A percentile compares a stretch with the other conserved stretches of the same genome.
phyloP scores from a whole-genome alignment of 225 moss, liverwort and hornwort genomes.

The Thuidium tamariscinum region DNA sequence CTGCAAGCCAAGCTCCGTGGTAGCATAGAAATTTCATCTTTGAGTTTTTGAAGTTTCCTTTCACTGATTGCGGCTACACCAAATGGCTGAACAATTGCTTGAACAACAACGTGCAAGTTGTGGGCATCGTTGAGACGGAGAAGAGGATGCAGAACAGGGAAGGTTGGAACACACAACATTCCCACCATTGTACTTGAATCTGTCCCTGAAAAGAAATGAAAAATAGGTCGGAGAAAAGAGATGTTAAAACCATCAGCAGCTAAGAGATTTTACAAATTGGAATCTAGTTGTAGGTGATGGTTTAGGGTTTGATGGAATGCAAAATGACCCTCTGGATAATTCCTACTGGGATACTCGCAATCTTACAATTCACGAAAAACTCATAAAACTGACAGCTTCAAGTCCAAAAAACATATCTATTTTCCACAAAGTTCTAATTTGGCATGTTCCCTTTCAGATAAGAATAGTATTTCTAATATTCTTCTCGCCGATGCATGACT shows the following conservation, averaged over 20 bases:
- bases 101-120: neutral
- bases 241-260: neutral
- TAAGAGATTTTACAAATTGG: too few relatives aligned
- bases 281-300: neutral
- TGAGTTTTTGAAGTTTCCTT: neutral
- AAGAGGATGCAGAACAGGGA: neutral
- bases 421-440: neutral
- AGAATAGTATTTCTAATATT: neutral
- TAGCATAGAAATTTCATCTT: neutral
- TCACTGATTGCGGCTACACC: neutral
- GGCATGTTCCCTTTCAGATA: too few relatives aligned
- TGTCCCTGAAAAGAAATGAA: neutral
- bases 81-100: neutral
- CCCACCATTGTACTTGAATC: neutral
- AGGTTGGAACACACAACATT: neutral
- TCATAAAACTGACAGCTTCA: too few relatives aligned
- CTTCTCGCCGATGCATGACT: neutral
- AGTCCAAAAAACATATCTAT: neutral
- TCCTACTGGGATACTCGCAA: neutral
- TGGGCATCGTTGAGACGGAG: neutral
- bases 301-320: neutral
- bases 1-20: neutral
- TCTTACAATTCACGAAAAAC: neutral
- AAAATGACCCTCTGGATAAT: too few relatives aligned
- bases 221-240: neutral